Evolutionary conservation across 768 basidiomycete species (phyloP), one percentile per base, ranked within the genome.

Genomic region (Polyporus arcularius): DNA sequence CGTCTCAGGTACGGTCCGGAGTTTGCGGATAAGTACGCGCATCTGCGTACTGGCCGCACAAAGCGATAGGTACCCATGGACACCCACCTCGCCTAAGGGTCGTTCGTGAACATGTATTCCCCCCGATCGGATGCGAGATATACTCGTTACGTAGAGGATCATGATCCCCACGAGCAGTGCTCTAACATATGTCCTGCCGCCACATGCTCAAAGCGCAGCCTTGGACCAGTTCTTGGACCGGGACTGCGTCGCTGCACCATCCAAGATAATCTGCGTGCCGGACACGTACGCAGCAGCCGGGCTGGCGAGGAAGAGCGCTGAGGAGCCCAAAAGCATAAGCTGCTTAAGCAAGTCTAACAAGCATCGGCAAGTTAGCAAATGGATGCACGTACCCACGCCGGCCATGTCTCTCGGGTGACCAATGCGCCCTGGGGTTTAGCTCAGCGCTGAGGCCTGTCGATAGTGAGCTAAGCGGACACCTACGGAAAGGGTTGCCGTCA

Each of bases 201-300:
- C 21, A 26, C 21, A 2, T 26, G 2, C 21, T 54, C 40, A 62
- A 9, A 62, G 55, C 14, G 39, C 32, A 21, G 61, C 4, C 54
- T 52, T 55, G 35, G 52, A 31, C 16, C 62, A 53, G 18, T 57
- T 2, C 49, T 52, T 55, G 35, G 52, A 31, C 16, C 62, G 57
- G 18, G 62, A 63, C 10, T 59, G 49, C 9, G 56, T 42, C 2
- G 45, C 54, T 3, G 62, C 68, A 41, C 92, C 92, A 63, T 94
- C 92, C 10, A 92, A 72, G 4, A 88, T 66, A 47, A 86, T 87
- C 60, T 92, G 88, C 18, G 82, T 79, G 11, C 89, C 91, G 1
- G 91, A 92, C 49, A 92, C 76, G 60, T 92, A 90, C 3, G 89
- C 81, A 2, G 85, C 81, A 0, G 88, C 92, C 0, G 86, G 84